Conservation (phyloP, 371 early-diverging fungal genomes). For the Mucor saturninus region DNA sequence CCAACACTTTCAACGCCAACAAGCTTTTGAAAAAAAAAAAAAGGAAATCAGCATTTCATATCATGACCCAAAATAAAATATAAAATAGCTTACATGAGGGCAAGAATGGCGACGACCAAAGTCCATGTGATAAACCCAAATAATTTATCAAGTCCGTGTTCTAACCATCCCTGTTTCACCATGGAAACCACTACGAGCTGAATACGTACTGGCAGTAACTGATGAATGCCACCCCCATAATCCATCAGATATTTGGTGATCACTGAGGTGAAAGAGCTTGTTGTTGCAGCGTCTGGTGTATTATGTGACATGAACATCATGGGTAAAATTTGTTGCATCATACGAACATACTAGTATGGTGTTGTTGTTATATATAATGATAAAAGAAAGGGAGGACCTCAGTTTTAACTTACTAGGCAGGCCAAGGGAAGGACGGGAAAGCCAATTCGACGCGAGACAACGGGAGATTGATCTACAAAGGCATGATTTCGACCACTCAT, state of each 20-base stretch:
- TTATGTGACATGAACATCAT: slow-evolving; percentile 59
- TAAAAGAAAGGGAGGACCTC: neutral
- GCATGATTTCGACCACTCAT: slow-evolving; percentile 46
- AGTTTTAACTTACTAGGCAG: slow-evolving; percentile 67
- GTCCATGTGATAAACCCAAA: slow-evolving; percentile 36
- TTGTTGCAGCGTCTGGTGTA: slow-evolving; percentile 3
- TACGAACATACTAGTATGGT: slow-evolving; percentile 55
- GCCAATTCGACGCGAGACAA: slow-evolving; percentile 90
- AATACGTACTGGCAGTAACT: slow-evolving; percentile 35
- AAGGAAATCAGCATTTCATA: neutral
- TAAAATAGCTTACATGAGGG: slow-evolving; percentile 34
- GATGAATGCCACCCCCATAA: slow-evolving; percentile 30
- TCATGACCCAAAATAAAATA: neutral
- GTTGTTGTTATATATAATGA: neutral
- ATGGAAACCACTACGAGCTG: slow-evolving; percentile 37
- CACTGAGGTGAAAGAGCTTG: slow-evolving; percentile 18
- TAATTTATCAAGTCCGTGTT: slow-evolving; percentile 37
- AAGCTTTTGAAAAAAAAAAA: slow-evolving; percentile 38
- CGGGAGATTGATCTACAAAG: slow-evolving; percentile 84
- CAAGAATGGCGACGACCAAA: slow-evolving; percentile 26
- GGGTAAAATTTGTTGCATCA: slow-evolving; percentile 72
- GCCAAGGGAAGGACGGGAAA: slow-evolving; percentile 90
- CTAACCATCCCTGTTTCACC: slow-evolving; percentile 41
- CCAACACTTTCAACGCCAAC: slow-evolving; percentile 71
- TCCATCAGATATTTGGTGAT: slow-evolving; percentile 32